These are phyloP conservation scores for Picochlorum sp. DNA, from an alignment of 139 green algal species.

Conservation along the genomic window DNA sequence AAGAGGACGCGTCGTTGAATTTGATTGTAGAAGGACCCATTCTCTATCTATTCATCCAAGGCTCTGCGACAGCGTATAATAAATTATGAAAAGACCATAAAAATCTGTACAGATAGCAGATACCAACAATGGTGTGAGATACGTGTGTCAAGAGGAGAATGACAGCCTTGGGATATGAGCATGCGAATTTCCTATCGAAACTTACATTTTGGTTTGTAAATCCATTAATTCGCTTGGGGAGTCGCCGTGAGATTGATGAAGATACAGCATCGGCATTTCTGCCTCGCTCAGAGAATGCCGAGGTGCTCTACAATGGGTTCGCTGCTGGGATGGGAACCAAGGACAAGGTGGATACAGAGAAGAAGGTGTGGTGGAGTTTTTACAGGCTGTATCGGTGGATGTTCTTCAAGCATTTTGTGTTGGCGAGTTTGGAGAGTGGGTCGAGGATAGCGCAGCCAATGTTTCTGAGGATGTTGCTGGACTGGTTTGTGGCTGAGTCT, in stretches of 20 bases:
- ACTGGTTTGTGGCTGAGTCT: conserved; percentile 36
- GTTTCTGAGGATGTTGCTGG: conserved; percentile 58
- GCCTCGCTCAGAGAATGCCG: conserved; percentile 16
- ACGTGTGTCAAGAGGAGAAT: no score
- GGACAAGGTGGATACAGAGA: not conserved
- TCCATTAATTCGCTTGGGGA: conserved; percentile 36
- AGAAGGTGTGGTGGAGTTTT: conserved; percentile 24
- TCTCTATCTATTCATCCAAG: no score
- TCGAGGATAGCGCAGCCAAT: conserved; percentile 49
- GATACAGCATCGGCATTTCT: conserved; percentile 11
- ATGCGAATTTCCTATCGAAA: not conserved
- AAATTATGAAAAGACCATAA: no score
- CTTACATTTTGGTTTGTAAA: conserved; percentile 45
- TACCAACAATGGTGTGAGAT: no score
- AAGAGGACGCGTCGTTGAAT: no score
- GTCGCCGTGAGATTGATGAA: conserved; percentile 11
- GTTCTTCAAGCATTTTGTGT: conserved; percentile 39
- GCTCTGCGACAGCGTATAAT: no score
- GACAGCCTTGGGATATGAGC: not conserved
- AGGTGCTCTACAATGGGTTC: conserved; percentile 35
- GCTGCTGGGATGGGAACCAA: conserved; percentile 19
- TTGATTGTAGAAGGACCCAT: no score
- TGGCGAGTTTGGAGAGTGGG: conserved; percentile 41
- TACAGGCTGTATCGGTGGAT: conserved; percentile 34
- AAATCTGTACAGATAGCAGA: no score